phyloP scores from a whole-genome alignment of 1,284 basidiomycete species.

The Porogramme epimiltina region DNA sequence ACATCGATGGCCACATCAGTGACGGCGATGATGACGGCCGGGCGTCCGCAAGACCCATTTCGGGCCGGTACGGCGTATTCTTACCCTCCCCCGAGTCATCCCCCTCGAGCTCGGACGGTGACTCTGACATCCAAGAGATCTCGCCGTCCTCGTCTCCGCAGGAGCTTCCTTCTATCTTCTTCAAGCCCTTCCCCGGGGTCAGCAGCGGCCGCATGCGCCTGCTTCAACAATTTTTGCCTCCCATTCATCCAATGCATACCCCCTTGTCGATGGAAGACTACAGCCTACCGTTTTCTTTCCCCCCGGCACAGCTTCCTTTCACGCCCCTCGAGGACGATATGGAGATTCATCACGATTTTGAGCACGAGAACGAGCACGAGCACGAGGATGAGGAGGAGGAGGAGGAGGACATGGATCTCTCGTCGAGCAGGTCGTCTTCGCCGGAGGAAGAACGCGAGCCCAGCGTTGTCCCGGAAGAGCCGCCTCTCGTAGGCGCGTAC shows the following conservation, averaged over 20 bases:
- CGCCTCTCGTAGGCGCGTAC: constrained; percentile 16
- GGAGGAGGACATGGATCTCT: constrained; percentile 22
- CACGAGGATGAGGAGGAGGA: constrained; percentile 12
- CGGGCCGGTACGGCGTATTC: constrained; percentile 59
- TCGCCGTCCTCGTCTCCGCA: constrained; percentile 19
- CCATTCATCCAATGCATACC: constrained; percentile 4
- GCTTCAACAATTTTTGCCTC: constrained; percentile 18
- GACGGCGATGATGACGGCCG: constrained; percentile 7
- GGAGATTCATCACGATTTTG: too few relatives aligned
- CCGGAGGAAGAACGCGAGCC: background rate
- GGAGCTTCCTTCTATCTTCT: background rate
- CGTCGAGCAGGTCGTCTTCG: constrained; percentile 15
- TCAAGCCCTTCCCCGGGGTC: background rate
- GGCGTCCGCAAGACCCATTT: constrained; percentile 21
- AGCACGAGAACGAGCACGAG: background rate
- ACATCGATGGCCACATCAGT: background rate
- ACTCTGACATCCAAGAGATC: constrained; percentile 60
- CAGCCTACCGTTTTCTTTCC: background rate
- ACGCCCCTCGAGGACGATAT: background rate
- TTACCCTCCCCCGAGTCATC: constrained; percentile 37
- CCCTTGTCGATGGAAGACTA: background rate
- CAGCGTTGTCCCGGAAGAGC: constrained; percentile 8
- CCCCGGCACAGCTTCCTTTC: background rate
- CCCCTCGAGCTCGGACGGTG: constrained; percentile 42
- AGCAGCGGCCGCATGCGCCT: constrained; percentile 12